phyloP scores from a whole-genome alignment of 305 asterid species.

The Nicotiana rustica region DNA sequence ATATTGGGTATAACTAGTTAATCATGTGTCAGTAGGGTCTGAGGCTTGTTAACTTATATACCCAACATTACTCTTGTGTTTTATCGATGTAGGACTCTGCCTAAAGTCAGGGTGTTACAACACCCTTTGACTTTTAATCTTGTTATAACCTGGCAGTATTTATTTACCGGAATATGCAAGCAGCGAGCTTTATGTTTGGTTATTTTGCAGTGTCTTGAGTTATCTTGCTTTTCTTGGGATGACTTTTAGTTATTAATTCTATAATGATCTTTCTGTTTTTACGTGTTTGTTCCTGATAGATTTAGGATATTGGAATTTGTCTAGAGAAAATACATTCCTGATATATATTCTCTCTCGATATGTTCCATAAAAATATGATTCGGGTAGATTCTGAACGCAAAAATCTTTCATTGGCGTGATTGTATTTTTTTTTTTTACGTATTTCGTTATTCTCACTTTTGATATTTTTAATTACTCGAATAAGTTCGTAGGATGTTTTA shows the following conservation, averaged over 20 bases:
- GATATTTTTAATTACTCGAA: too few relatives aligned
- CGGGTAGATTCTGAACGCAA: too few relatives aligned
- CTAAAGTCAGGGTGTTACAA: too few relatives aligned
- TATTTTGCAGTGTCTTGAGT: neutral
- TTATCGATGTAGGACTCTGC: too few relatives aligned
- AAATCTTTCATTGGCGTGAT: too few relatives aligned
- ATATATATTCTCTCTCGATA: too few relatives aligned
- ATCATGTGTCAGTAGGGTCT: neutral
- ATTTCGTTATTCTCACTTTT: too few relatives aligned
- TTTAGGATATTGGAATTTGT: neutral
- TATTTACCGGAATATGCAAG: neutral
- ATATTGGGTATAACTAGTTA: neutral
- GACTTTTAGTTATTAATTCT: neutral
- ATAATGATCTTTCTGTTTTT: neutral
- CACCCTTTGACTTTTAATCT: neutral
- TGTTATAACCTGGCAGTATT: neutral
- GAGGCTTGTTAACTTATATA: too few relatives aligned
- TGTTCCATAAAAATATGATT: too few relatives aligned
- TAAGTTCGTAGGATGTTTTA: too few relatives aligned
- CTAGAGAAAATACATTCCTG: neutral
- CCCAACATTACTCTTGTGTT: too few relatives aligned
- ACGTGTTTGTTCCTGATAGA: neutral
- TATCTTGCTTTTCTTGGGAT: neutral
- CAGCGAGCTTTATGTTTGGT: constrained; percentile 1
- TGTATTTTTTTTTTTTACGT: too few relatives aligned